Percentiles rank a stretch among this genome's conserved stretches.
These are phyloP conservation scores for Annulohypoxylon bovei DNA, from an alignment of 495 filamentous ascomycete species.

Conservation along the genomic window DNA sequence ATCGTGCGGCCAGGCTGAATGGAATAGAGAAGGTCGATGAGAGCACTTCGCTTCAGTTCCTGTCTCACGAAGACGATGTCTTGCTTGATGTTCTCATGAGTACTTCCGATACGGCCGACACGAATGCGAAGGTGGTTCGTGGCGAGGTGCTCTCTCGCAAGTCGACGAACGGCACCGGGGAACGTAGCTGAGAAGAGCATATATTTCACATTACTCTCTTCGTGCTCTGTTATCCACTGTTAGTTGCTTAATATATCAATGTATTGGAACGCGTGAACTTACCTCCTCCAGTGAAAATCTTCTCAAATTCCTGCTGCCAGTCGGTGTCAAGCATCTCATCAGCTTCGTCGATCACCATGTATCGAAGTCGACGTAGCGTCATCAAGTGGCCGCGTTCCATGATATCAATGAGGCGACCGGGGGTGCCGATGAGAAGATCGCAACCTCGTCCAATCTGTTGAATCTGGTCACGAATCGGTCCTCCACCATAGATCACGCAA, in stretches of 20 bases:
- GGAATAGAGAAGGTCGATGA: constrained; percentile 76
- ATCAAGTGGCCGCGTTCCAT: constrained; percentile 74
- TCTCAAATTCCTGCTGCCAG: constrained; percentile 75
- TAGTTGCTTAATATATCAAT: constrained; percentile 10
- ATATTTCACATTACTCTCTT: constrained; percentile 80
- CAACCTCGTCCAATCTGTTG: constrained; percentile 82
- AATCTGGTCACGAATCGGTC: constrained; percentile 70
- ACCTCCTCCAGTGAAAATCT: constrained; percentile 82
- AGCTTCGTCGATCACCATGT: constrained; percentile 90
- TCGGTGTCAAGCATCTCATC: constrained; percentile 85
- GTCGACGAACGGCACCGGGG: constrained; percentile 74
- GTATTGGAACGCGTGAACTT: constrained; percentile 45
- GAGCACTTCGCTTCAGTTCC: constrained; percentile 69
- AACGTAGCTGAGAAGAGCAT: constrained; percentile 98
- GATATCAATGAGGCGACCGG: constrained; percentile 86
- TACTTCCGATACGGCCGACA: constrained; percentile 84
- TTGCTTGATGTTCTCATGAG: constrained; percentile 83
- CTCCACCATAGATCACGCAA: constrained; percentile 90
- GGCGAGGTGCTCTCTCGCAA: constrained; percentile 79
- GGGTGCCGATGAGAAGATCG: constrained; percentile 87
- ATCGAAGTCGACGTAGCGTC: constrained; percentile 79
- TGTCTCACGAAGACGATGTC: constrained; percentile 72
- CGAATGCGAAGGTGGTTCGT: constrained; percentile 77
- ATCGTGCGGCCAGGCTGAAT: constrained; percentile 80
- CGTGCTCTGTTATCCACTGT: constrained; percentile 65